Base-by-base conservation (phyloP, 1,284 basidiomycete species). In the Trichosporon sp. region DNA sequence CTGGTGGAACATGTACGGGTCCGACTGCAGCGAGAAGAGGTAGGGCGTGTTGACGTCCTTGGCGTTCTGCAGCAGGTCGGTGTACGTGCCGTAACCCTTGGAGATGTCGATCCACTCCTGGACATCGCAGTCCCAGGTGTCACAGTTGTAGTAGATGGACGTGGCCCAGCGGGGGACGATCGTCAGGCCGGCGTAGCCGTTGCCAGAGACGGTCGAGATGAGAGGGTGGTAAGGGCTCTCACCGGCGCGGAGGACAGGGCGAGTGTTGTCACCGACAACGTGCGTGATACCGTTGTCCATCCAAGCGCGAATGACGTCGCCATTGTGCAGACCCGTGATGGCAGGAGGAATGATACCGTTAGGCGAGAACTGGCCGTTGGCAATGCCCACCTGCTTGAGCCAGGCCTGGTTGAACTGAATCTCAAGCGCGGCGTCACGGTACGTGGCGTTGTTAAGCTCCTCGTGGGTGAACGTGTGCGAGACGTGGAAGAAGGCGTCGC, bases 1-100 rank as follows among this genome's bases (percentile, higher is more conserved):
- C 54, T 63, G 62, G 62, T 63, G 62, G 62, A 63, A 63, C 62
- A 63, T 63, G 62, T 60, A 63, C 4, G 62, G 62, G 40, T 63
- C 62, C 16, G 52, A 36, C 37, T 56, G 25, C 34, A 63, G 62
- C 5, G 36, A 21, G 29, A 63, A 31, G 23, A 63, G 49, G 54
- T 63, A 63, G 2, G 52, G 36, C 9, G 36, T 32, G 58, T 63
- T 63, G 37, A 49, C 54, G 2, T 29, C n/a, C 52, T 49, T 31
- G 16, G 62, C 58, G 58, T 57, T 57, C 6, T 29, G 13, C 23
- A 63, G 58, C 29, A 63, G 58, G 54, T 63, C 54, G 21, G 11
- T 23, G 58, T 63, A 63, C 31, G 23, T 23, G 4, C 62, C 62
- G 29, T 21, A 56, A 16, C 58, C 62, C n/a, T 34, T 8, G 13